Evolutionary conservation across 2,329 filamentous ascomycete species (phyloP), one percentile per base, ranked within the genome.

Genomic region (Annulohypoxylon truncatum): DNA sequence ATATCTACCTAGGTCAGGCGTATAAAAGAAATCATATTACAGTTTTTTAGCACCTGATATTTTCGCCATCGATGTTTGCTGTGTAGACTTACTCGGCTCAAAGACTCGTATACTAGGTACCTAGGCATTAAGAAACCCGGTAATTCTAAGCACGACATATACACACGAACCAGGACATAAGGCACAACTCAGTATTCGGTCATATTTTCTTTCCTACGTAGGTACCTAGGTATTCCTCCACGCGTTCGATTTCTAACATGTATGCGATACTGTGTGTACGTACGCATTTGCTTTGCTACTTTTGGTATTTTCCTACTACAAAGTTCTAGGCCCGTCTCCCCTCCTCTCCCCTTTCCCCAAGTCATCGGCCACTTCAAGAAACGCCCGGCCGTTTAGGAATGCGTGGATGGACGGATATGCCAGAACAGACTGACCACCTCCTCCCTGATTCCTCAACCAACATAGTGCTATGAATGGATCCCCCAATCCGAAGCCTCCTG

Each of bases 271-370:
- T 38, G 35, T 38, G 22, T 18, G 35, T 48, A 57, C 40, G 13
- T 28, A 53, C 48, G 22, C 57, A 35, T 33, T 44, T 26, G 46
- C 53, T 29, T 38, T 29, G 33, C 42, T 46, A 13, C 42, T 60
- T 60, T 60, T 60, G 48, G 38, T 60, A 53, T 53, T 53, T 53
- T 26, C 42, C 29, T 38, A 20, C 15, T 22, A 13, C 28, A n/a
- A n/a, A n/a, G 5, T n/a, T 12, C 29, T 12, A 2, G 6, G 9
- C 15, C 7, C 20, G 9, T 18, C 22, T 40, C 15, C 28, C 20
- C 29, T 28, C 26, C n/a, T 13, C 9, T 28, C n/a, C n/a, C n/a
- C n/a, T n/a, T n/a, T n/a, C n/a, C n/a, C n/a, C n/a, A n/a, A n/a
- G n/a, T n/a, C 29, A 22, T 31, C 51, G 20, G 38, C 29, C 20